Evolutionary conservation across 768 basidiomycete genomes (phyloP), one percentile per base, ranked within the genome.

Genomic region (Boletellus emodensis): DNA sequence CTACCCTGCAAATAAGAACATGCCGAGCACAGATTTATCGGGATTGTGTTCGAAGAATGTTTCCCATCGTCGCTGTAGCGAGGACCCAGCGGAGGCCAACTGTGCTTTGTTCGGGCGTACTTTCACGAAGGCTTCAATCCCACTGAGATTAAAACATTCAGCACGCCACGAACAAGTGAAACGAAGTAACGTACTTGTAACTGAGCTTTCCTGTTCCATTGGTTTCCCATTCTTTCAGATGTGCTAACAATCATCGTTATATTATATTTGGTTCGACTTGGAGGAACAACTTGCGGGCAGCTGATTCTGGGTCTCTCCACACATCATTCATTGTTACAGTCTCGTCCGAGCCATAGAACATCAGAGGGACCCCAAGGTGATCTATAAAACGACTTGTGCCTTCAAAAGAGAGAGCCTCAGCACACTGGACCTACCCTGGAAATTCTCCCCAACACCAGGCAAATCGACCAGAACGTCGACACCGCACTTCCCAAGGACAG

Each of bases 251-350:
- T 30, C 7, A 15, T 28, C 11, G 15, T 18, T 11, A 15, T 5
- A n/a, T 14, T 1, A 40, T 20, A 11, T 18, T 49, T 6, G 40
- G 18, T 39, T 51, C 30, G n/a, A 20, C 13, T 46, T 53, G 20
- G 46, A 38, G 40, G 8, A 56, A 72, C 50, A 50, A 80, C 80
- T 59, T 51, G 75, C 64, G 6, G 73, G 46, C 17, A 2, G 35
- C 12, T 37, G 67, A 70, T 7, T 64, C 67, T 28, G 67, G 58
- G 12, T 66, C 63, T n/a, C 72, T 65, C 53, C 75, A 74, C 12
- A 81, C 62, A 2, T 59, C 56, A 58, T 82, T 78, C 58, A 83
- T 59, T 0, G 81, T 81, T 15, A 73, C 63, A 2, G 72, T 67
- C 17, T 76, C 72, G 2, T 77, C 72, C 9, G 68, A 66, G 2